phyloP scores from a whole-genome alignment of 495 filamentous ascomycete genomes.

The Neurospora sp. region DNA sequence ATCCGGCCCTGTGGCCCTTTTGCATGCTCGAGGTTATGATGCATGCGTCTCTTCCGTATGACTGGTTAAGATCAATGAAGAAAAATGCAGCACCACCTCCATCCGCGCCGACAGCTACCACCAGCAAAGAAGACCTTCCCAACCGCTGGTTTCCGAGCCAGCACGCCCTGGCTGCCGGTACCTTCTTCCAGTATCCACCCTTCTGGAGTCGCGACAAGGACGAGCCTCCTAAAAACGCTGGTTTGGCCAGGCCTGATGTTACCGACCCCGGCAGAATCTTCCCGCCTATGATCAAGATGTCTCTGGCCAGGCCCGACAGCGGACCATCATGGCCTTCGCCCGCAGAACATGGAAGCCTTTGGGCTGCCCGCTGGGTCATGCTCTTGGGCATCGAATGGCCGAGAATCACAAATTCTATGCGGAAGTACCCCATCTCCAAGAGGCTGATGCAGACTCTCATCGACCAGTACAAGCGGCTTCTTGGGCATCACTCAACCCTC shows the following conservation, averaged over 20 bases:
- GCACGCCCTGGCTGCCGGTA: background rate
- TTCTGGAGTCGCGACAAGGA: background rate
- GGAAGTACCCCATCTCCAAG: background rate
- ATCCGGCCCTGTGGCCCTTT: background rate
- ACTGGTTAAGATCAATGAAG: background rate
- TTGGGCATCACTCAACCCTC: no score
- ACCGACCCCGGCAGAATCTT: background rate
- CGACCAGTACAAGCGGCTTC: background rate
- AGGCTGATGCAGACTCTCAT: background rate
- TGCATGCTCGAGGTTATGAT: background rate
- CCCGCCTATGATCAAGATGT: background rate
- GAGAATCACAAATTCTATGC: no score
- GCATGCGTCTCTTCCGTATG: background rate
- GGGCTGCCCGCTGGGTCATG: background rate
- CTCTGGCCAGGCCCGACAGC: background rate
- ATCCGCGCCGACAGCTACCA: background rate
- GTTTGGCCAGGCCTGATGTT: background rate
- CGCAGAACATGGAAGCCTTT: background rate
- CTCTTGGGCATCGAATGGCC: background rate
- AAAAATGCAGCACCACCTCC: background rate
- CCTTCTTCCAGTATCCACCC: background rate
- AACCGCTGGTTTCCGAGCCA: background rate
- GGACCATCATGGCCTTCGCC: background rate
- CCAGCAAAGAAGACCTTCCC: background rate
- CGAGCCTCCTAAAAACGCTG: background rate